Evolutionary conservation across 2,329 filamentous ascomycete genomes (phyloP).

Genomic region (Hymenoscyphus occultus): DNA sequence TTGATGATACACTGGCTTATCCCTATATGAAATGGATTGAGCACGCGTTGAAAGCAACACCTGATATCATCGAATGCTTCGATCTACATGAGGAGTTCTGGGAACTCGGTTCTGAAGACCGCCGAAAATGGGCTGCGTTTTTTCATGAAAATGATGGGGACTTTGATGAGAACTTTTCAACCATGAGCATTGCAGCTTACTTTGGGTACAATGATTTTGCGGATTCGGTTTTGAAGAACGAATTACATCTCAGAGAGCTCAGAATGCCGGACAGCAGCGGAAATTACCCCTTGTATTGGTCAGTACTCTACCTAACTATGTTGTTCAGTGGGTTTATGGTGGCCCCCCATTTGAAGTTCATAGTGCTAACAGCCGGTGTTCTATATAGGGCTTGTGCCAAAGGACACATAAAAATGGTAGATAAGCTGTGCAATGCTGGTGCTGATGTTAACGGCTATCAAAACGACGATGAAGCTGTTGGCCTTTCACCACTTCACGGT

Average conservation of each 20-base stretch:
- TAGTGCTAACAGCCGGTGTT: too few relatives aligned
- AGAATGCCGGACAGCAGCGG: neutral
- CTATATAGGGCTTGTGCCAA: neutral
- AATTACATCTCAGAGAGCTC: neutral
- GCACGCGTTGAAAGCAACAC: slow-evolving; percentile 7
- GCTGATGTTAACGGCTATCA: slow-evolving; percentile 9
- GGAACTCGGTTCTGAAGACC: neutral
- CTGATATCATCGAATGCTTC: slow-evolving; percentile 10
- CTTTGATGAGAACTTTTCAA: slow-evolving; percentile 2
- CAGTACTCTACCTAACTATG: too few relatives aligned
- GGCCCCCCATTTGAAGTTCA: too few relatives aligned
- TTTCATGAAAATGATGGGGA: neutral
- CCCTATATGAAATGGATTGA: slow-evolving; percentile 8
- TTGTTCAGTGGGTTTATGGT: too few relatives aligned
- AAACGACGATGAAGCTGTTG: neutral
- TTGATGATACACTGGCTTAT: neutral
- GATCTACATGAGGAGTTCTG: slow-evolving; percentile 7
- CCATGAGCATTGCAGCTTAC: slow-evolving; percentile 5
- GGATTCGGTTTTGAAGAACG: neutral
- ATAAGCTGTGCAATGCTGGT: slow-evolving; percentile 1
- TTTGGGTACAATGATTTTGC: slow-evolving; percentile 8
- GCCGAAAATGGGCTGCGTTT: neutral
- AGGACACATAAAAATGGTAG: slow-evolving; percentile 7
- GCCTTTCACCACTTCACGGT: slow-evolving; percentile 6
- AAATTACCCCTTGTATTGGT: slow-evolving; percentile 5